These are phyloP conservation scores for Annulohypoxylon bovei DNA, from an alignment of 495 filamentous ascomycete genomes.

Conservation along the genomic window DNA sequence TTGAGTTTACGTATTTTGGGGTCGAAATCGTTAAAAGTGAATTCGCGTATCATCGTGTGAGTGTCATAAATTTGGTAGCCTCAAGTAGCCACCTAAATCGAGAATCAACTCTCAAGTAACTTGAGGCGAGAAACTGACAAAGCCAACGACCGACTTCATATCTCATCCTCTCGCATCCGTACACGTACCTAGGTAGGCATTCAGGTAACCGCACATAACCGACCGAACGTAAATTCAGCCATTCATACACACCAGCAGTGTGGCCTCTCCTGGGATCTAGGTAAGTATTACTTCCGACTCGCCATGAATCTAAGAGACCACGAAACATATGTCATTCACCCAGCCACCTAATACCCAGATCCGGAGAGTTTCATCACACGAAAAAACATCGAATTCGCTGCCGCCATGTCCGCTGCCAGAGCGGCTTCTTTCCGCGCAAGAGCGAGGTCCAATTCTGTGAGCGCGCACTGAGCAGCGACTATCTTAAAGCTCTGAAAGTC, in stretches of 20 bases:
- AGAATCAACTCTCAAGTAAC: neutral
- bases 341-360: neutral
- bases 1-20: neutral
- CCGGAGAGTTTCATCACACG: neutral
- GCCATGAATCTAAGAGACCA: neutral
- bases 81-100: neutral
- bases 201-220: neutral
- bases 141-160: neutral
- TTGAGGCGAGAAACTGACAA: neutral
- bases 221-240: neutral
- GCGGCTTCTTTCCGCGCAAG: conserved; percentile 16
- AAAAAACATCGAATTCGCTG: neutral
- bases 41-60: neutral
- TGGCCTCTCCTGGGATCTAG: neutral
- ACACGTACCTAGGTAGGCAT: neutral
- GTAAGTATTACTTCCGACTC: neutral
- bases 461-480: conserved; percentile 50
- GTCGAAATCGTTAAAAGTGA: neutral
- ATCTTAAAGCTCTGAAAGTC: conserved; percentile 54
- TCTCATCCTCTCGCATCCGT: neutral
- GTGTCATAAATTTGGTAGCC: neutral
- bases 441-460: conserved; percentile 48
- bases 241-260: neutral
- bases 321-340: no score
- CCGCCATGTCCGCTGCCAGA: conserved; percentile 19